Evolutionary conservation across 257 asterid genomes (phyloP).

Genomic region (Phtheirospermum japonicum): DNA sequence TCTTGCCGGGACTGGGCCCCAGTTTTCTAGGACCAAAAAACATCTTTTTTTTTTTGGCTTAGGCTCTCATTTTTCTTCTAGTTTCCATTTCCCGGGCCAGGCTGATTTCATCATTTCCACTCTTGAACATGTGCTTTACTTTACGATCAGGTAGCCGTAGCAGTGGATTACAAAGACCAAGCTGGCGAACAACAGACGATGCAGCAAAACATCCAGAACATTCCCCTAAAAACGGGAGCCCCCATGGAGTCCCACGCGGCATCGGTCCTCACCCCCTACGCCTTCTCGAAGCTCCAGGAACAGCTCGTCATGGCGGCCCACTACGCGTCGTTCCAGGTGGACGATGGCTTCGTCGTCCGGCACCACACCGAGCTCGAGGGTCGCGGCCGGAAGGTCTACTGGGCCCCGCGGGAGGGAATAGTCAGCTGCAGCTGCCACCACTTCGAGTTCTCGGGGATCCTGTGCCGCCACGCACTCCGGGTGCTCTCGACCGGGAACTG

Average conservation of each 20-base stretch:
- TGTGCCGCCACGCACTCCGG: conserved; percentile 88
- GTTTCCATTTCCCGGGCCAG: too few relatives aligned
- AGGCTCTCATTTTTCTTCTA: too few relatives aligned
- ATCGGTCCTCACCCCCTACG: conserved; percentile 79
- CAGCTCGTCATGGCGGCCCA: conserved; percentile 90
- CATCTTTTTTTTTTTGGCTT: too few relatives aligned
- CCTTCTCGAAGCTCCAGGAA: conserved; percentile 93
- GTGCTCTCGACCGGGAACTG: conserved; percentile 91
- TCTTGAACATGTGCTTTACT: too few relatives aligned
- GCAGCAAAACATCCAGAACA: conserved; percentile 95
- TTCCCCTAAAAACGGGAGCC: conserved; percentile 91
- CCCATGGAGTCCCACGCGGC: conserved; percentile 99
- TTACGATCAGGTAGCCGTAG: conserved; percentile 67
- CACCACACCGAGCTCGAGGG: conserved; percentile 95
- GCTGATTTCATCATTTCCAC: too few relatives aligned
- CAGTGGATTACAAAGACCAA: conserved; percentile 91
- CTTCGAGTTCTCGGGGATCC: conserved; percentile 89
- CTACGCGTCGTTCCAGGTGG: conserved; percentile 83
- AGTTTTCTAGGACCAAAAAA: too few relatives aligned
- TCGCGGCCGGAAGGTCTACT: conserved; percentile 70
- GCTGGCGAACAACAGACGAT: conserved; percentile 93
- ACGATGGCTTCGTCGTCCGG: conserved; percentile 73
- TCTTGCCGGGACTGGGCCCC: too few relatives aligned
- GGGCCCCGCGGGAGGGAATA: conserved; percentile 87
- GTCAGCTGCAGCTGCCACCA: conserved; percentile 90